Conservation (phyloP, 129 eudicot species). For the Saposhnikovia divaricata region DNA sequence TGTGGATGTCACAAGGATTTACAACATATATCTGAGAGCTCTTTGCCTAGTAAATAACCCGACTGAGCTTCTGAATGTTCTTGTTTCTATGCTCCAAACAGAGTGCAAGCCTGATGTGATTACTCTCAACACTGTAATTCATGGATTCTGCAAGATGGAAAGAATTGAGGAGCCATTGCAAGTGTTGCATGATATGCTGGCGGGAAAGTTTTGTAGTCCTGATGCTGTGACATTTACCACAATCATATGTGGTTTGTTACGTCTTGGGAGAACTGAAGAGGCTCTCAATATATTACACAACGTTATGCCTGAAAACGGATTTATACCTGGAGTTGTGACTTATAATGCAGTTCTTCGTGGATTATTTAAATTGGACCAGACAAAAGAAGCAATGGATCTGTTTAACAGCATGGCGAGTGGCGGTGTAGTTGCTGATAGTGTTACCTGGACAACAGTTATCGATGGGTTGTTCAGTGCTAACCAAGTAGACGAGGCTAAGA, state of each 20-base stretch:
- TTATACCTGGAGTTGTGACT: slow-evolving; percentile 61
- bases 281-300: slow-evolving; percentile 50
- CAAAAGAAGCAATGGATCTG: slow-evolving; percentile 54
- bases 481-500: slow-evolving; percentile 60
- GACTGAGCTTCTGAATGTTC: slow-evolving; percentile 71
- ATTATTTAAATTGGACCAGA: slow-evolving; percentile 40
- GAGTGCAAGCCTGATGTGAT: slow-evolving; percentile 73
- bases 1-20: slow-evolving; percentile 51
- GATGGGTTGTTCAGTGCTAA: slow-evolving; percentile 58
- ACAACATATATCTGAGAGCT: slow-evolving; percentile 70
- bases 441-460: slow-evolving; percentile 54
- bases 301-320: slow-evolving; percentile 60
- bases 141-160: slow-evolving; percentile 76
- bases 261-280: slow-evolving; percentile 43
- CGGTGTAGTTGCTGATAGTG: slow-evolving; percentile 51
- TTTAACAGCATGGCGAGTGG: slow-evolving; percentile 36
- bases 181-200: slow-evolving; percentile 65
- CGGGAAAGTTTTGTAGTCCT: slow-evolving; percentile 64
- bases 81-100: slow-evolving; percentile 59
- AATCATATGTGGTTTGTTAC: slow-evolving; percentile 51
- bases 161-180: slow-evolving; percentile 58
- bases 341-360: slow-evolving; percentile 76
- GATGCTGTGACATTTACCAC: slow-evolving; percentile 76
- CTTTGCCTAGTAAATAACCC: slow-evolving; percentile 49
- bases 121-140: slow-evolving; percentile 64